Percentiles rank a stretch among this genome's conserved stretches.
Conservation (phyloP, 176 grass and related monocot species). For the Typha latifolia region DNA sequence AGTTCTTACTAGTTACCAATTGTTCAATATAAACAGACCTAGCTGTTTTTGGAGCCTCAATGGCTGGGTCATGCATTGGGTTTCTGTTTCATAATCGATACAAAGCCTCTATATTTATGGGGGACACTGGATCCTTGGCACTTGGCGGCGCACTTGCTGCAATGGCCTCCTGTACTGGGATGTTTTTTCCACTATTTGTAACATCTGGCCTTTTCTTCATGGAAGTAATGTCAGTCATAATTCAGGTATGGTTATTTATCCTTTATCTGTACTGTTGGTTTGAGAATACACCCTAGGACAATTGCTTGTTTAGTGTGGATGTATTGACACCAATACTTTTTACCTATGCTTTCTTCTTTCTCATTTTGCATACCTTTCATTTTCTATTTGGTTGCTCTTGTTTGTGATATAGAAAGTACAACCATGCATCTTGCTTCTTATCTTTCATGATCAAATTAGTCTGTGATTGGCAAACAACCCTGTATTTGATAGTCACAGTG, state of each 20-base stretch:
- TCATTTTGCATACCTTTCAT: not conserved
- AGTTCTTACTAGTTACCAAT: slow-evolving; percentile 6
- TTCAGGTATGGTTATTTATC: slow-evolving; percentile 50
- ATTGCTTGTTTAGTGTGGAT: not conserved
- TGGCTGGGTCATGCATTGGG: slow-evolving; percentile 76
- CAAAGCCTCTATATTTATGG: slow-evolving; percentile 76
- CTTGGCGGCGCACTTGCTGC: slow-evolving; percentile 71
- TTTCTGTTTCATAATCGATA: slow-evolving; percentile 93
- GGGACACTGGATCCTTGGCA: slow-evolving; percentile 63
- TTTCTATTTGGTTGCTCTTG: too few relatives aligned
- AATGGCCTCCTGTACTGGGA: slow-evolving; percentile 80
- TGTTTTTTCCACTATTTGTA: slow-evolving; percentile 83
- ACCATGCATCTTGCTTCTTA: not conserved
- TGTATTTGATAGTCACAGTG: too few relatives aligned
- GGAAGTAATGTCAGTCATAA: slow-evolving; percentile 48
- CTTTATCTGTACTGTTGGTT: not conserved
- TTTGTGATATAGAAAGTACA: not conserved
- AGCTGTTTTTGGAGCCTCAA: slow-evolving; percentile 84
- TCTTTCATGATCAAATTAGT: not conserved
- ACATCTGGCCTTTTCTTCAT: slow-evolving; percentile 49
- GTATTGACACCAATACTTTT: too few relatives aligned
- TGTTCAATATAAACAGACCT: slow-evolving; percentile 40
- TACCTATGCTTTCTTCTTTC: not conserved
- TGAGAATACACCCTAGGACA: not conserved
- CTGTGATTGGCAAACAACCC: not conserved